Evolutionary conservation across 805 yeast genomes (phyloP).

Genomic region (Metschnikowia similis): DNA sequence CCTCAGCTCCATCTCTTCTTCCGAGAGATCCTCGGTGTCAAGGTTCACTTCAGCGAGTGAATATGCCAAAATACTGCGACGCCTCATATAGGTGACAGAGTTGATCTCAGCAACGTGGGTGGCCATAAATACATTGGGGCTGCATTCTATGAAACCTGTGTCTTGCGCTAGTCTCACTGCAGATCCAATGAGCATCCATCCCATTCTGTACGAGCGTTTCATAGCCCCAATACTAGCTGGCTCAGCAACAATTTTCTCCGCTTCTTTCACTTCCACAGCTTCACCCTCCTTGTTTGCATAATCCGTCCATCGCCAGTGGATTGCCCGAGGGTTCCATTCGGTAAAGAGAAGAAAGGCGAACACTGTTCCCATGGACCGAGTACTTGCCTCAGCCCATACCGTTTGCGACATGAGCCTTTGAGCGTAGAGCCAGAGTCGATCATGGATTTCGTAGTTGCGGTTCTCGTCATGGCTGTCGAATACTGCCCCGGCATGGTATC

Average conservation of each 20-base stretch:
- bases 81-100: constrained; percentile 75
- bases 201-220: constrained; percentile 83
- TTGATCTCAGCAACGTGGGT: constrained; percentile 81
- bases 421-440: constrained; percentile 77
- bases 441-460: constrained; percentile 63
- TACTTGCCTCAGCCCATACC: constrained; percentile 91
- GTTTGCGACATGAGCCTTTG: constrained; percentile 78
- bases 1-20: constrained; percentile 27
- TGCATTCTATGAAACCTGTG: constrained; percentile 71
- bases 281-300: constrained; percentile 66
- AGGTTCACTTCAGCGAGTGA: constrained; percentile 65
- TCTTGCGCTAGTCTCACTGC: constrained; percentile 85
- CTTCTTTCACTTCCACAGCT: constrained; percentile 8
- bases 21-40: constrained; percentile 40
- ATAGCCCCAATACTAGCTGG: constrained; percentile 76
- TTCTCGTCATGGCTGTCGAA: constrained; percentile 23
- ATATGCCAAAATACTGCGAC: constrained; percentile 72
- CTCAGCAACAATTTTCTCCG: constrained; percentile 22
- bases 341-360: constrained; percentile 79
- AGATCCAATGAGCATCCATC: constrained; percentile 90
- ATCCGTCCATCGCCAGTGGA: constrained; percentile 84
- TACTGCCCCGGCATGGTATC: constrained; percentile 62
- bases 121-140: constrained; percentile 72
- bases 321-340: constrained; percentile 95
- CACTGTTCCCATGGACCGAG: constrained; percentile 82